phyloP scores from a whole-genome alignment of 768 basidiomycete genomes.

The Gelatoporia subvermispora region DNA sequence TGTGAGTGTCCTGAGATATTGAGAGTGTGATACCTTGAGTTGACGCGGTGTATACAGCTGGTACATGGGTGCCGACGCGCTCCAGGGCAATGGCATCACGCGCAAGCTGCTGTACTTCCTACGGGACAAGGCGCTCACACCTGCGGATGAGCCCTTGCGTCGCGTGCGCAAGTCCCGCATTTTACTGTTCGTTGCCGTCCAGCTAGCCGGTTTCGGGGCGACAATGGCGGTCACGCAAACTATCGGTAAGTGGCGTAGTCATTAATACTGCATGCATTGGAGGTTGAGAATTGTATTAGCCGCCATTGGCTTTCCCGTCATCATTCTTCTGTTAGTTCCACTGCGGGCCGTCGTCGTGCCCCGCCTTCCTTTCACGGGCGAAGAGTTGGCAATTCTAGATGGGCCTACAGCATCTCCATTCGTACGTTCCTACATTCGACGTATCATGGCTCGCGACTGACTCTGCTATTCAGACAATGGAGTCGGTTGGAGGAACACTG shows the following conservation, averaged over 20 bases:
- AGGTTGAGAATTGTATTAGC: conserved; percentile 36
- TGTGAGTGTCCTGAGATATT: conserved; percentile 39
- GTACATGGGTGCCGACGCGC: conserved; percentile 88
- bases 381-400: conserved; percentile 83
- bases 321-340: conserved; percentile 82
- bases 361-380: conserved; percentile 63
- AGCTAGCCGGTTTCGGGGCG: conserved; percentile 79
- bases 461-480: conserved; percentile 32
- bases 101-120: conserved; percentile 76
- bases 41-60: conserved; percentile 41
- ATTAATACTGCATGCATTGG: background rate
- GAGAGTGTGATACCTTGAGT: background rate
- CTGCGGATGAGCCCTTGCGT: conserved; percentile 63
- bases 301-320: conserved; percentile 86
- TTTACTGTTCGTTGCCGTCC: conserved; percentile 63
- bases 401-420: conserved; percentile 86
- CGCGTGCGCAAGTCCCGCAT: conserved; percentile 73
- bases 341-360: conserved; percentile 70
- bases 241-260: conserved; percentile 45
- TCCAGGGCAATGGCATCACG: conserved; percentile 80
- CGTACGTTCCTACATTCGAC: conserved; percentile 39
- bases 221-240: conserved; percentile 92
- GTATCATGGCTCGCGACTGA: background rate
- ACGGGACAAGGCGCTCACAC: conserved; percentile 61
- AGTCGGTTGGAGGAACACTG: conserved; percentile 36